Conservation (phyloP, 495 filamentous ascomycete species). For the Viridothelium virens region DNA sequence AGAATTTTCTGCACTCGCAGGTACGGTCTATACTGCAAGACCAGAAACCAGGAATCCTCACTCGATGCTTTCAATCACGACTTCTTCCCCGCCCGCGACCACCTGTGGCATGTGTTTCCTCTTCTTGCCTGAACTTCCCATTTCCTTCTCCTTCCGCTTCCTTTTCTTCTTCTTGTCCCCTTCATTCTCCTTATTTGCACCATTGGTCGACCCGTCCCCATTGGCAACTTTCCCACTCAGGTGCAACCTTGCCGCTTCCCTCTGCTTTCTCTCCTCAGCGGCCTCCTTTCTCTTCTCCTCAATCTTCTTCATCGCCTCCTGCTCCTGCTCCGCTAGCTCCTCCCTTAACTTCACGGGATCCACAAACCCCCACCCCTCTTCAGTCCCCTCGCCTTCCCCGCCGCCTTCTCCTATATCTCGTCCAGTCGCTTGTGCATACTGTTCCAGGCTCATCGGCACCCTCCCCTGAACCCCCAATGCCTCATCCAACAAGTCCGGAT, state of each 20-base stretch:
- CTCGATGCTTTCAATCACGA: constrained; percentile 18
- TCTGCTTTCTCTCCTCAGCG: constrained; percentile 51
- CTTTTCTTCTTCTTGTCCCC: constrained; percentile 37
- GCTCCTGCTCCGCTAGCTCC: constrained; percentile 26
- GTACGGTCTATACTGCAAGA: neutral
- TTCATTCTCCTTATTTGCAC: constrained; percentile 40
- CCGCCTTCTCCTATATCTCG: constrained; percentile 22
- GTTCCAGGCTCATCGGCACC: constrained; percentile 28
- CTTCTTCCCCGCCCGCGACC: constrained; percentile 40
- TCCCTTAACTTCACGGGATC: constrained; percentile 26
- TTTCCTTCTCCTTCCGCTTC: constrained; percentile 28
- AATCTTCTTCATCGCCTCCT: constrained; percentile 52
- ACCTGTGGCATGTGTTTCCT: constrained; percentile 27
- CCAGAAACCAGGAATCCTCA: neutral
- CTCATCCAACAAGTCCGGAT: constrained; percentile 58
- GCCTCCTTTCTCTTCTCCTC: constrained; percentile 61
- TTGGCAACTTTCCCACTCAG: constrained; percentile 34
- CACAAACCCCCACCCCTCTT: neutral
- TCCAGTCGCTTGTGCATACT: constrained; percentile 27
- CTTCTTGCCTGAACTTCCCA: constrained; percentile 25
- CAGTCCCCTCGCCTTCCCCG: constrained; percentile 12
- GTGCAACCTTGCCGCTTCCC: constrained; percentile 45
- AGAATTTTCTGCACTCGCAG: too few relatives aligned
- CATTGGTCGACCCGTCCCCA: constrained; percentile 33
- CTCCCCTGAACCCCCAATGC: constrained; percentile 34